phyloP scores from a whole-genome alignment of 2,329 filamentous ascomycete species.

The Trichoderma sp. region DNA sequence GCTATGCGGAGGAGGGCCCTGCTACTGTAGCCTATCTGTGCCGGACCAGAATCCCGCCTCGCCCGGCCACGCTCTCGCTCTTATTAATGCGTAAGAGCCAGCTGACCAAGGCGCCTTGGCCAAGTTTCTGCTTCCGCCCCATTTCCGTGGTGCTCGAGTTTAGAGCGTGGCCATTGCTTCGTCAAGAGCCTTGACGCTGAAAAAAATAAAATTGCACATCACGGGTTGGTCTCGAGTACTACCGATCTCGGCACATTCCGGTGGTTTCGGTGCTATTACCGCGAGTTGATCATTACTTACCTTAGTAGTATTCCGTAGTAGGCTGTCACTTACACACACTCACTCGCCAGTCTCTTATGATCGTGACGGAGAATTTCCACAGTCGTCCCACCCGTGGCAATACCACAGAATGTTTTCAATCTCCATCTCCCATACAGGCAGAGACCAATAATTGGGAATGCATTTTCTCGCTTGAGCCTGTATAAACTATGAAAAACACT shows the following conservation, averaged over 20 bases:
- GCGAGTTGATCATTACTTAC: not conserved
- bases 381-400: not conserved
- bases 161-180: not conserved
- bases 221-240: too few species aligned
- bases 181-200: not conserved
- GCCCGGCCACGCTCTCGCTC: not conserved
- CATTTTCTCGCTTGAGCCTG: not conserved
- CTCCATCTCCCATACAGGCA: not conserved
- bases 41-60: not conserved
- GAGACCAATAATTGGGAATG: not conserved
- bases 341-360: not conserved
- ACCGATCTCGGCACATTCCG: not conserved
- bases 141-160: not conserved
- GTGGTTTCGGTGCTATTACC: not conserved
- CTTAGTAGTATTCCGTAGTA: not conserved
- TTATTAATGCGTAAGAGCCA: not conserved
- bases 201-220: not conserved
- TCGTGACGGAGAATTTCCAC: not conserved
- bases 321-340: not conserved
- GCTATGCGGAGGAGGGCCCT: not conserved
- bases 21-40: not conserved
- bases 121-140: not conserved
- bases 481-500: not conserved
- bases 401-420: not conserved
- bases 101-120: not conserved